A percentile compares a stretch with the other conserved stretches of the same genome.
Conservation (phyloP, 768 basidiomycete species). For the Mycena olivaceomarginata region DNA sequence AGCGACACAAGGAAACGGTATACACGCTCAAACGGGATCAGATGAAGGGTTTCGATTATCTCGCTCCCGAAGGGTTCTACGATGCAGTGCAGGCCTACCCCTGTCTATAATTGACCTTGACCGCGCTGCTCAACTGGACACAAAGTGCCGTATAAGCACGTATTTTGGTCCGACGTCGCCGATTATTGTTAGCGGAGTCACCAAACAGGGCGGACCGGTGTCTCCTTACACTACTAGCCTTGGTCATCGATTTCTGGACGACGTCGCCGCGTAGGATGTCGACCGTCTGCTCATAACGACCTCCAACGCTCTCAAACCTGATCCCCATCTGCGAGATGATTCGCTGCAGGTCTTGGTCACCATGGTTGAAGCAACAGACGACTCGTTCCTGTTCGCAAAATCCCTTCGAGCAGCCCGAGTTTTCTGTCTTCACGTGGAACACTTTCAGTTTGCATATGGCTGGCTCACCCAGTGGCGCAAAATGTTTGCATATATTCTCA, state of each 20-base stretch:
- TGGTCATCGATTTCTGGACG: constrained; percentile 45
- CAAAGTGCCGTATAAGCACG: constrained; percentile 45
- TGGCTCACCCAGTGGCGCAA: constrained; percentile 31
- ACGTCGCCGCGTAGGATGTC: constrained; percentile 33
- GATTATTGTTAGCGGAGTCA: constrained; percentile 49
- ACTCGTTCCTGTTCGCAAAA: constrained; percentile 20
- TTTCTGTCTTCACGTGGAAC: constrained; percentile 28
- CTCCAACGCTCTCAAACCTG: neutral
- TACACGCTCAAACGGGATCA: constrained; percentile 53
- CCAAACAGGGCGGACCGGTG: constrained; percentile 52
- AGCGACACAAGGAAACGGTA: constrained; percentile 43
- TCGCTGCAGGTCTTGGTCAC: neutral
- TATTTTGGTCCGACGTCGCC: constrained; percentile 50
- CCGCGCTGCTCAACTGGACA: constrained; percentile 46
- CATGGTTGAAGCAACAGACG: constrained; percentile 20
- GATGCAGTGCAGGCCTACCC: constrained; percentile 53
- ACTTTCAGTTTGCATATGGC: constrained; percentile 34
- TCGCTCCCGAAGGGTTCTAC: constrained; percentile 54
- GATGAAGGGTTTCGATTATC: constrained; percentile 56
- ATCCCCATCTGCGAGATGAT: constrained; percentile 41
- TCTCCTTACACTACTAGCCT: constrained; percentile 53
- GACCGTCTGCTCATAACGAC: constrained; percentile 23
- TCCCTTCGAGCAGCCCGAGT: neutral
- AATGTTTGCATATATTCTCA: constrained; percentile 5
- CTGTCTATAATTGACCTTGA: constrained; percentile 51